Evolutionary conservation across 1,284 basidiomycete genomes (phyloP).

Genomic region (Agaricales sp.): DNA sequence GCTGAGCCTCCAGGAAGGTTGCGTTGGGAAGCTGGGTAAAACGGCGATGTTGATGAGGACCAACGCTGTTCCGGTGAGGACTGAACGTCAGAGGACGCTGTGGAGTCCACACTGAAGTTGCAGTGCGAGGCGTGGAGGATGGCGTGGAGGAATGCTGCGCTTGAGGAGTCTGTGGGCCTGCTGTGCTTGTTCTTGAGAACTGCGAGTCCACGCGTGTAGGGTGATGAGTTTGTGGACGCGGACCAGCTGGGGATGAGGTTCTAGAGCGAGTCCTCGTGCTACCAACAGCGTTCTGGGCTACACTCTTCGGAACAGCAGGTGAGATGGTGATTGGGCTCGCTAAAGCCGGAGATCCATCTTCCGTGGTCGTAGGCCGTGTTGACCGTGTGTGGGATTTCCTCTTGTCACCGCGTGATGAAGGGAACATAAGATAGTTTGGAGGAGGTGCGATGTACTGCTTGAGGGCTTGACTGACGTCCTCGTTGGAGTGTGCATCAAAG

Average conservation of each 20-base stretch:
- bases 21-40: neutral
- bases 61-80: neutral
- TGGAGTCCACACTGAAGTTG: no score
- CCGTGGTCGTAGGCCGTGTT: no score
- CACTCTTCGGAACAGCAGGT: neutral
- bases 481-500: neutral
- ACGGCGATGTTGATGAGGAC: neutral
- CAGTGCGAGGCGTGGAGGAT: no score
- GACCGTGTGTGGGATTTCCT: no score
- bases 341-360: neutral
- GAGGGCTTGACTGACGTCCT: neutral
- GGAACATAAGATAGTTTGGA: neutral
- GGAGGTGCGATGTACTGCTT: conserved; percentile 5
- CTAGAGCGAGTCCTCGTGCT: neutral
- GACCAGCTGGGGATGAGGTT: neutral
- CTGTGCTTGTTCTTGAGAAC: neutral
- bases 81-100: neutral
- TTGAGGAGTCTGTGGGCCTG: neutral
- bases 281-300: neutral
- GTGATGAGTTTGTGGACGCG: neutral
- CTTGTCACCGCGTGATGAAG: no score
- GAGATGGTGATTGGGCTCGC: neutral
- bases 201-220: neutral
- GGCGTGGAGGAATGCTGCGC: neutral
- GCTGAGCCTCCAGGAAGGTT: neutral